phyloP scores from a whole-genome alignment of 768 basidiomycete genomes.

The Leucosporidium yakuticum region DNA sequence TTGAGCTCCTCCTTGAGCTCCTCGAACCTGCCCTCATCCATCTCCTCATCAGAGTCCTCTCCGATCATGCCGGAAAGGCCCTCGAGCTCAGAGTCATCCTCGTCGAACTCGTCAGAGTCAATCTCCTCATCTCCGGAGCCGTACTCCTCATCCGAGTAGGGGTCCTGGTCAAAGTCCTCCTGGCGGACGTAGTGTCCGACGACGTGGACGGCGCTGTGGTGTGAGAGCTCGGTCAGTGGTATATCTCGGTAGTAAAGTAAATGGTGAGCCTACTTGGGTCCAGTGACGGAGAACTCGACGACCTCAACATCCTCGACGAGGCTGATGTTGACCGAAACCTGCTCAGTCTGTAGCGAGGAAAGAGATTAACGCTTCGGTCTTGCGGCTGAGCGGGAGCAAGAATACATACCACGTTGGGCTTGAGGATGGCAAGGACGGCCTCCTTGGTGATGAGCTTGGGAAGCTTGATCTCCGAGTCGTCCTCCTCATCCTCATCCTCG shows the following conservation, averaged over 20 bases:
- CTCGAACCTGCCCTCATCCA: constrained; percentile 40
- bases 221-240: not conserved
- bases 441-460: constrained; percentile 44
- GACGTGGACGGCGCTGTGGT: constrained; percentile 39
- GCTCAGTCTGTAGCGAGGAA: constrained; percentile 39
- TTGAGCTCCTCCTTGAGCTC: constrained; percentile 46
- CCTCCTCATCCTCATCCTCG: constrained; percentile 51
- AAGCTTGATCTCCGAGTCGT: constrained; percentile 49
- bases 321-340: constrained; percentile 33
- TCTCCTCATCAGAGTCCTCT: constrained; percentile 51
- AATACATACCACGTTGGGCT: constrained; percentile 24
- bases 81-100: constrained; percentile 43
- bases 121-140: constrained; percentile 28
- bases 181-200: constrained; percentile 34
- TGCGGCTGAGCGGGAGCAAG: not conserved
- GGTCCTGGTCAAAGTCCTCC: constrained; percentile 36
- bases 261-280: constrained; percentile 23
- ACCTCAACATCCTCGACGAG: constrained; percentile 37
- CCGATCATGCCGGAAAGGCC: constrained; percentile 24
- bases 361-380: not conserved
- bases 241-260: not conserved
- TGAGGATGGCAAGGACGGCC: constrained; percentile 34
- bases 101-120: constrained; percentile 39
- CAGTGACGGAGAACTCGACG: constrained; percentile 33
- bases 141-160: constrained; percentile 26